A percentile compares a stretch with the other conserved stretches of the same genome.
Evolutionary conservation across 768 basidiomycete genomes (phyloP).

Genomic region (Butyriboletus loyo): DNA sequence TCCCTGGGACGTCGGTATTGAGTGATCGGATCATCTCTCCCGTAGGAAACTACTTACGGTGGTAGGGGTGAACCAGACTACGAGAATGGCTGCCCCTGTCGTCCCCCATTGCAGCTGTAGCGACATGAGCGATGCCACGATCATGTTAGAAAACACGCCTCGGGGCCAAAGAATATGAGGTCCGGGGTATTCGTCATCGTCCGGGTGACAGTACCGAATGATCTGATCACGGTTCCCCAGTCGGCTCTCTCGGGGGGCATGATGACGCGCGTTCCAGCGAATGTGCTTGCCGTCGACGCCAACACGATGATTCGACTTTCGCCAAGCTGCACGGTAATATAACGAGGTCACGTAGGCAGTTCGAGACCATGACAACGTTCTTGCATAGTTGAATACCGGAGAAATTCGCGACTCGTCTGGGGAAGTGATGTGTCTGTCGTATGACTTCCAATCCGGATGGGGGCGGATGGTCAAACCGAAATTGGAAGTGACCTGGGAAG

Average conservation of each 20-base stretch:
- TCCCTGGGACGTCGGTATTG: constrained; percentile 8
- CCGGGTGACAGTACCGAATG: constrained; percentile 18
- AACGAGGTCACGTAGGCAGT: constrained; percentile 14
- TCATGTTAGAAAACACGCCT: constrained; percentile 23
- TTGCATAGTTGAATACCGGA: constrained; percentile 26
- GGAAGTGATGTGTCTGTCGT: constrained; percentile 2
- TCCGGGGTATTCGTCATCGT: background rate
- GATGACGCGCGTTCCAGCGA: background rate
- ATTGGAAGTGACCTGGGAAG: background rate
- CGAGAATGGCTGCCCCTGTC: constrained; percentile 26
- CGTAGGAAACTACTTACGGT: constrained; percentile 6
- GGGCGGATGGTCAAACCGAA: constrained; percentile 17
- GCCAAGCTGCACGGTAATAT: constrained; percentile 17
- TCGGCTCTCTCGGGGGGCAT: constrained; percentile 13
- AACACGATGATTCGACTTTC: background rate
- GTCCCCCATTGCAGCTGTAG: constrained; percentile 35
- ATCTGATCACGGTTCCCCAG: constrained; percentile 19
- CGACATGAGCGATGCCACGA: constrained; percentile 29
- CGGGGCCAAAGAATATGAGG: constrained; percentile 18
- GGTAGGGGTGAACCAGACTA: constrained; percentile 32
- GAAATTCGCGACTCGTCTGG: constrained; percentile 25
- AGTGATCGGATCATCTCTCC: background rate
- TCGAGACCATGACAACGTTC: constrained; percentile 20
- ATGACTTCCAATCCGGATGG: constrained; percentile 1
- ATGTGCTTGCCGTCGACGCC: background rate